phyloP scores from a whole-genome alignment of 1,284 basidiomycete species.

The Stygiomarasmius scandens region DNA sequence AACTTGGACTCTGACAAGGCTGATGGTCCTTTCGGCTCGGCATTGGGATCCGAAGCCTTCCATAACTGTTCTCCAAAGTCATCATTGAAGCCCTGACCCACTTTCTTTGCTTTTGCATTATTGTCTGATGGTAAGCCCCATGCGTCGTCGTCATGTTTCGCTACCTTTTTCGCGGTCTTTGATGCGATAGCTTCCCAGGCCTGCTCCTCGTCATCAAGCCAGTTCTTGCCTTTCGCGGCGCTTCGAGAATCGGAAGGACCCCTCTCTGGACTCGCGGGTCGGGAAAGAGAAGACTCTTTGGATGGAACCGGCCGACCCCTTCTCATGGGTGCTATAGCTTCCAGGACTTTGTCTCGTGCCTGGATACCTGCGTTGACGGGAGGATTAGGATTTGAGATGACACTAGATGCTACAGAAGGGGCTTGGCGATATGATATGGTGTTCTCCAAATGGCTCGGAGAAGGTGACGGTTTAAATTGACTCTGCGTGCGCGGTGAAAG shows the following conservation, averaged over 20 bases:
- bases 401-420: constrained; percentile 17
- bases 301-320: constrained; percentile 60
- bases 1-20: constrained; percentile 8
- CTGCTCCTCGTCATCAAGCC: constrained; percentile 53
- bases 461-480: constrained; percentile 29
- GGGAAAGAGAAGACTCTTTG: constrained; percentile 37
- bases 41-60: constrained; percentile 44
- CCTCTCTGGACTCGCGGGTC: constrained; percentile 44
- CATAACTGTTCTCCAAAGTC: constrained; percentile 64
- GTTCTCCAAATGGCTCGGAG: constrained; percentile 39
- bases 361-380: constrained; percentile 55
- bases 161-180: constrained; percentile 24
- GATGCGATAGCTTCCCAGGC: constrained; percentile 51
- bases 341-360: constrained; percentile 72
- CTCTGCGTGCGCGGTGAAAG: constrained; percentile 45
- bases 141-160: constrained; percentile 38
- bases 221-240: constrained; percentile 31
- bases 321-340: constrained; percentile 78
- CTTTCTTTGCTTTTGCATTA: constrained; percentile 23
- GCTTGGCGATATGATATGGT: constrained; percentile 42
- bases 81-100: constrained; percentile 45
- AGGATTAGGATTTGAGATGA: constrained; percentile 16
- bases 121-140: constrained; percentile 43
- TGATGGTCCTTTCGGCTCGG: constrained; percentile 24
- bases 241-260: constrained; percentile 19